A percentile compares a stretch with the other conserved stretches of the same genome.
These are phyloP conservation scores for Chaetoceros tenuissimus DNA, from an alignment of 108 stramenopile species.

Conservation along the genomic window DNA sequence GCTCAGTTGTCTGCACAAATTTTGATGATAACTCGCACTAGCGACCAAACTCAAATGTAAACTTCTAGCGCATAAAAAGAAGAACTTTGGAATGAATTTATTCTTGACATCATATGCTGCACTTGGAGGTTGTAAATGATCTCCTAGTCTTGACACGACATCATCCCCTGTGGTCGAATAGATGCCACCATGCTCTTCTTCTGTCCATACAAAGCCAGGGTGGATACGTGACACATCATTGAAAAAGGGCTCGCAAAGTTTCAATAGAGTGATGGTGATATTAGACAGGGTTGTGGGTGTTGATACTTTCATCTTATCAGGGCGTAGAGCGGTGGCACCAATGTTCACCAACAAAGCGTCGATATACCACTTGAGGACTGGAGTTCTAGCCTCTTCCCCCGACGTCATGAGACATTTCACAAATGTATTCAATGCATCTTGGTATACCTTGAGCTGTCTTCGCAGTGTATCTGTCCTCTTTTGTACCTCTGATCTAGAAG, in stretches of 20 bases:
- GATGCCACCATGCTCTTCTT: slow-evolving; percentile 50
- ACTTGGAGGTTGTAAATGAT: slow-evolving; percentile 6
- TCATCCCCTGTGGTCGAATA: slow-evolving; percentile 60
- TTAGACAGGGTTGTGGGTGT: slow-evolving; percentile 48
- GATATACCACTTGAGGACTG: slow-evolving; percentile 65
- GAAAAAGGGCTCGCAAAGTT: slow-evolving; percentile 79
- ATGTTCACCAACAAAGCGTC: slow-evolving; percentile 74
- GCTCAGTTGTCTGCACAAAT: slow-evolving; percentile 41
- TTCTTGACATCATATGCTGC: slow-evolving; percentile 60
- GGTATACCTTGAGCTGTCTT: slow-evolving; percentile 54
- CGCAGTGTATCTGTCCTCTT: slow-evolving; percentile 38
- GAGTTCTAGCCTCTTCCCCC: slow-evolving; percentile 42
- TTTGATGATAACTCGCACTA: slow-evolving; percentile 34
- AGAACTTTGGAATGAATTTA: slow-evolving; percentile 74
- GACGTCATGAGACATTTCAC: slow-evolving; percentile 58
- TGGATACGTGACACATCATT: slow-evolving; percentile 53
- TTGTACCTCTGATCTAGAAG: slow-evolving; percentile 39
- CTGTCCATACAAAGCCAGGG: slow-evolving; percentile 57
- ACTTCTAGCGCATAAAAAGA: slow-evolving; percentile 72
- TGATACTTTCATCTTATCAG: slow-evolving; percentile 69
- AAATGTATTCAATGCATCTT: slow-evolving; percentile 52
- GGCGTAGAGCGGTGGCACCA: slow-evolving; percentile 59
- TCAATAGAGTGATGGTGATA: slow-evolving; percentile 49
- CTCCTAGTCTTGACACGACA: slow-evolving; percentile 64
- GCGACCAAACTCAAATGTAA: slow-evolving; percentile 65